Conservation (phyloP, 805 yeast genomes). For the Yamadazyma kitorensis region DNA sequence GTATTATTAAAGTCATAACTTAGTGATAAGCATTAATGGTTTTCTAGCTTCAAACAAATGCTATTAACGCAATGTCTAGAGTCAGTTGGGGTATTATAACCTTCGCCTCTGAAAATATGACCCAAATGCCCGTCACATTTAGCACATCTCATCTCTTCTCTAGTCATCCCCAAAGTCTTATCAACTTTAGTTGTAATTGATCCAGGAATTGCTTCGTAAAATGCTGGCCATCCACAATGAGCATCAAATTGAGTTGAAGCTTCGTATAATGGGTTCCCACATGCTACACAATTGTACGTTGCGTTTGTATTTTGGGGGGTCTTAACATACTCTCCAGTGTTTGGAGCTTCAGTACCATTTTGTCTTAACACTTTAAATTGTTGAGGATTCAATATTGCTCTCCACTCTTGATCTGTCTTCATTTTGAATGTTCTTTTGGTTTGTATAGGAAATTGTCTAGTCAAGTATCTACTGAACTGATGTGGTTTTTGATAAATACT, state of each 20-base stretch:
- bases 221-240: constrained; percentile 99
- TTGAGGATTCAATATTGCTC: constrained; percentile 67
- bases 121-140: constrained; percentile 94
- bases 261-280: constrained; percentile 74
- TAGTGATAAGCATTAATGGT: constrained; percentile 1
- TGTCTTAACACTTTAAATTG: constrained; percentile 79
- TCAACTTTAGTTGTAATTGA: constrained; percentile 65
- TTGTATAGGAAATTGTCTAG: neutral
- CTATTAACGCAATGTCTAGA: constrained; percentile 96
- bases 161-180: constrained; percentile 64
- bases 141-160: constrained; percentile 87
- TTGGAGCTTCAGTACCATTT: constrained; percentile 69
- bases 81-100: constrained; percentile 82
- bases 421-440: constrained; percentile 6
- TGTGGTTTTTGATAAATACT: no score
- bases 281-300: constrained; percentile 80
- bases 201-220: constrained; percentile 85
- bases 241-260: constrained; percentile 82
- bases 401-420: constrained; percentile 67
- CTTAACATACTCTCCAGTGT: constrained; percentile 56
- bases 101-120: constrained; percentile 93
- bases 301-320: constrained; percentile 57
- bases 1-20: neutral
- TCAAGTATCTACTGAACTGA: no score
- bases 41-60: constrained; percentile 63